phyloP scores from a whole-genome alignment of 1,284 basidiomycete species.

The Ceratobasidium sp. region DNA sequence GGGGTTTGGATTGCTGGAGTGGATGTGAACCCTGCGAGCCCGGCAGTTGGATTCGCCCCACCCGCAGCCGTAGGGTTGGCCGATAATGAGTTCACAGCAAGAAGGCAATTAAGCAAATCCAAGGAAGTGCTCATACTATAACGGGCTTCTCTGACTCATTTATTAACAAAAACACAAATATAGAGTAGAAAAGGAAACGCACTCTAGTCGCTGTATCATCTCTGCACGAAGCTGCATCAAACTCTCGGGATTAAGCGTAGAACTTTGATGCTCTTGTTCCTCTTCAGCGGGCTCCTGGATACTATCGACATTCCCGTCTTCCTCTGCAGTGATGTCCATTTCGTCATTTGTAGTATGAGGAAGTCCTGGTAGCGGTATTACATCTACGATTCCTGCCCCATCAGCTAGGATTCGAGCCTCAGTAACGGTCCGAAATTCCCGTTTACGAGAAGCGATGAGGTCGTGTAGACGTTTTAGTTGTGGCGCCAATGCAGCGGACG shows the following conservation, averaged over 20 bases:
- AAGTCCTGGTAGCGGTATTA: neutral
- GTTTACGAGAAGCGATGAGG: slow-evolving; percentile 38
- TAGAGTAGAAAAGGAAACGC: neutral
- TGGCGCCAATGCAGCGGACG: slow-evolving; percentile 35
- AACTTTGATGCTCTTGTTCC: neutral
- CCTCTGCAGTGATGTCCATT: neutral
- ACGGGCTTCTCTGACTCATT: slow-evolving; percentile 24
- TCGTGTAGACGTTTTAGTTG: slow-evolving; percentile 44
- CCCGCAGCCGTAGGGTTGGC: neutral
- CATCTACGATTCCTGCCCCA: slow-evolving; percentile 36
- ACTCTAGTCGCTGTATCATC: slow-evolving; percentile 40
- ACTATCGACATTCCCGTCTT: slow-evolving; percentile 16
- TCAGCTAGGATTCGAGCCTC: slow-evolving; percentile 36
- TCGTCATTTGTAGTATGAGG: neutral
- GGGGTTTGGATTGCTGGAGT: slow-evolving; percentile 15
- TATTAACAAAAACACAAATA: neutral
- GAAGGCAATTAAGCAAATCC: slow-evolving; percentile 43
- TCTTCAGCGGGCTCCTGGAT: slow-evolving; percentile 7
- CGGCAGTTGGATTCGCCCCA: slow-evolving; percentile 23
- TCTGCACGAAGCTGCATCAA: slow-evolving; percentile 39
- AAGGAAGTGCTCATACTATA: slow-evolving; percentile 35
- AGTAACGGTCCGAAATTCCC: slow-evolving; percentile 36
- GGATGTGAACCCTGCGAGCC: slow-evolving; percentile 28
- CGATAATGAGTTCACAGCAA: slow-evolving; percentile 33
- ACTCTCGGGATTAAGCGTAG: slow-evolving; percentile 31